Conservation (phyloP, 1,284 basidiomycete genomes). For the Trametes polyzona region DNA sequence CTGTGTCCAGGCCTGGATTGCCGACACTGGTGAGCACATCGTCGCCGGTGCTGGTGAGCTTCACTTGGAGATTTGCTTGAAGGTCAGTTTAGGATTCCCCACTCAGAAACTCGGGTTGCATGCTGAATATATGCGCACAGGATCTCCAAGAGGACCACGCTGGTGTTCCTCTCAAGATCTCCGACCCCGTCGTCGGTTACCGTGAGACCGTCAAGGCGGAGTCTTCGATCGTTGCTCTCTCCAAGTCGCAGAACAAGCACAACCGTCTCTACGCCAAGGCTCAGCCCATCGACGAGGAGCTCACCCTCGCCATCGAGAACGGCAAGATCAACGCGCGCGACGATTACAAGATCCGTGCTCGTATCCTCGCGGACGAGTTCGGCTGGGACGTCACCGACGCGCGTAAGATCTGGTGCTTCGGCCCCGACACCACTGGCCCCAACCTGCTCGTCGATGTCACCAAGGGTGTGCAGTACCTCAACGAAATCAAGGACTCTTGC, state of each 20-base stretch:
- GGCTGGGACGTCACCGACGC: constrained; percentile 99
- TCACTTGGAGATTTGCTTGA: constrained; percentile 99
- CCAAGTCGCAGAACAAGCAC: constrained; percentile 99
- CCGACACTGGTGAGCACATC: constrained; percentile 96
- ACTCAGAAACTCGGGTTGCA: not conserved
- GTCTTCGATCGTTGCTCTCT: constrained; percentile 95
- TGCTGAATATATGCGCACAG: constrained; percentile 39
- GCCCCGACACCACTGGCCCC: constrained; percentile 96
- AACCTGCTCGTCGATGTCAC: constrained; percentile 98
- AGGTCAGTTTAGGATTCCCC: constrained; percentile 51
- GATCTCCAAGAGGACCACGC: constrained; percentile 99
- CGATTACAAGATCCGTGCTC: constrained; percentile 97
- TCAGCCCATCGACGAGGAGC: constrained; percentile 91
- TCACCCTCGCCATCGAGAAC: constrained; percentile 90
- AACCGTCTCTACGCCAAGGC: constrained; percentile 98
- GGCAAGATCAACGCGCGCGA: constrained; percentile 92
- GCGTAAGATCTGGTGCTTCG: constrained; percentile 99
- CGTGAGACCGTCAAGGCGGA: constrained; percentile 98
- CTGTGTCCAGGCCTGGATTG: constrained; percentile 96
- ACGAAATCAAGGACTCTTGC: constrained; percentile 99
- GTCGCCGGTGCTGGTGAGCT: constrained; percentile 99
- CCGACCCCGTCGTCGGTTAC: constrained; percentile 98
- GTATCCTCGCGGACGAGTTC: constrained; percentile 94
- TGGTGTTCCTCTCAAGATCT: constrained; percentile 98
- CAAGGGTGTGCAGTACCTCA: constrained; percentile 98